phyloP scores from a whole-genome alignment of 805 yeast species.

The Hanseniaspora clermontiae region DNA sequence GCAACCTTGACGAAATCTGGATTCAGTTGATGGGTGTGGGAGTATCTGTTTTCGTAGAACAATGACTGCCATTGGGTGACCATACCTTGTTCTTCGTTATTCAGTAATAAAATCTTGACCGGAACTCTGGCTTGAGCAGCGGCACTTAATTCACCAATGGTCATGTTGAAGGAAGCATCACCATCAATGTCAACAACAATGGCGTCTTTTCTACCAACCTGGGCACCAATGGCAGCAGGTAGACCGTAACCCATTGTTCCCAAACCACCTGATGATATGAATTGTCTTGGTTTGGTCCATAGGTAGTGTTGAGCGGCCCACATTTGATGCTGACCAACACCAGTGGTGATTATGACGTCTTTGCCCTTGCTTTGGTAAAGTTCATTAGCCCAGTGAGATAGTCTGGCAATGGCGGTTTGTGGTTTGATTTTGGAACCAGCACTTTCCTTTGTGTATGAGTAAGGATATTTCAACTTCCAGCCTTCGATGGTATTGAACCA shows the following conservation, averaged over 20 bases:
- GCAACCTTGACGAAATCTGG: constrained; percentile 90
- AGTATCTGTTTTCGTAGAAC: constrained; percentile 90
- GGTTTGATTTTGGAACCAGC: constrained; percentile 77
- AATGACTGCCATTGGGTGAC: constrained; percentile 98
- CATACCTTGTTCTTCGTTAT: constrained; percentile 99
- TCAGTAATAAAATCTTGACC: constrained; percentile 74
- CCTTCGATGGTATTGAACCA: constrained; percentile 66
- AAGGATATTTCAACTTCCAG: constrained; percentile 84
- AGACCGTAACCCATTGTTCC: constrained; percentile 98
- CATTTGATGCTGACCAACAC: constrained; percentile 99
- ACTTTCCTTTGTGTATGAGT: constrained; percentile 66
- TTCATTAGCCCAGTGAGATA: constrained; percentile 56
- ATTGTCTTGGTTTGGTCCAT: constrained; percentile 84
- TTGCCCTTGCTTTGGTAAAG: constrained; percentile 32
- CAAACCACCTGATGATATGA: constrained; percentile 96
- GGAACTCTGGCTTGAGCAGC: constrained; percentile 92
- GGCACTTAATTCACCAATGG: constrained; percentile 79
- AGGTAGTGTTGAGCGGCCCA: constrained; percentile 98
- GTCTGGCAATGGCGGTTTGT: constrained; percentile 74
- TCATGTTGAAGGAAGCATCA: constrained; percentile 98
- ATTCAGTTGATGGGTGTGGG: constrained; percentile 94
- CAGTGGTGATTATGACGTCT: constrained; percentile 84
- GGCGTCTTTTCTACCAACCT: constrained; percentile 89
- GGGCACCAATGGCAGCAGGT: constrained; percentile 98
- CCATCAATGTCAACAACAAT: constrained; percentile 95